Percentiles rank a stretch among this genome's conserved stretches.
Conservation (phyloP, 345 rosid species). For the Salix udensis region DNA sequence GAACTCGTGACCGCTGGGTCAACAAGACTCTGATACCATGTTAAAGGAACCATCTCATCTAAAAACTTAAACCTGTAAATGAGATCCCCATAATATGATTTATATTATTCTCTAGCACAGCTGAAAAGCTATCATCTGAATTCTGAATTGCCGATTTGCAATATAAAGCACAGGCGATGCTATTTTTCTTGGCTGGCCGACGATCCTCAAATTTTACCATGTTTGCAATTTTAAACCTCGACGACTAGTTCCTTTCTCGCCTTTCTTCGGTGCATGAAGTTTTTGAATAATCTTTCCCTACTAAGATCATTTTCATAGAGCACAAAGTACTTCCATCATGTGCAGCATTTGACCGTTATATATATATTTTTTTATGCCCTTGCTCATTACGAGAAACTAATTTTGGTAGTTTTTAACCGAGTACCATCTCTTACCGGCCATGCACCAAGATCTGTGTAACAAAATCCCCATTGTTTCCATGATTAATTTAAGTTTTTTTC, state of each 20-base stretch:
- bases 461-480: background rate
- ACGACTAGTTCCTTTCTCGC: background rate
- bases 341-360: background rate
- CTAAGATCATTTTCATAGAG: background rate
- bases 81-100: too few species aligned
- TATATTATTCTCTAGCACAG: too few species aligned
- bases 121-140: background rate
- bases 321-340: background rate
- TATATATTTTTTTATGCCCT: too few species aligned
- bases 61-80: too few species aligned
- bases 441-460: too few species aligned
- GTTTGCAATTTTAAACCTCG: background rate
- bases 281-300: background rate
- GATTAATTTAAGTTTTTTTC: background rate
- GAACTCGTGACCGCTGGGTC: too few species aligned
- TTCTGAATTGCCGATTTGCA: background rate
- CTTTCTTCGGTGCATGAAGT: background rate
- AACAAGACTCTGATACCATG: too few species aligned
- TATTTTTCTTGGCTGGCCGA: conserved; percentile 9
- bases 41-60: too few species aligned
- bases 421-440: too few species aligned
- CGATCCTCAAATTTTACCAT: background rate
- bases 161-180: background rate
- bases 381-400: too few species aligned
- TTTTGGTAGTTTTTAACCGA: too few species aligned